These are phyloP conservation scores for Haplosporangium sp. DNA, from an alignment of 371 early-diverging fungal species.

Conservation along the genomic window DNA sequence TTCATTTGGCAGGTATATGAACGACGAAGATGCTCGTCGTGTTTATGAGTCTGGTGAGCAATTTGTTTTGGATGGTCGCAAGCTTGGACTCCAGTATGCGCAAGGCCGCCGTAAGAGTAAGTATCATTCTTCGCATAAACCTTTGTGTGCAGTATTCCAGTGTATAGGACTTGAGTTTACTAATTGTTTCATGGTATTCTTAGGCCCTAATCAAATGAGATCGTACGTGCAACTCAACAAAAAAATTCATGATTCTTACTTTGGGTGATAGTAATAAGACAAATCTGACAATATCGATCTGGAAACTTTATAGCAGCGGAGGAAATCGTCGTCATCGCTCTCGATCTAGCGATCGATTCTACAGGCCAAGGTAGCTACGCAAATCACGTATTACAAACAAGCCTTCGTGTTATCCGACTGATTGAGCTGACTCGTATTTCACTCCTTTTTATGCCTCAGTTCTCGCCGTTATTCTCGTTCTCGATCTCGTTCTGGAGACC, in stretches of 20 bases:
- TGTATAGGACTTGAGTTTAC: neutral
- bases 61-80: conserved; percentile 28
- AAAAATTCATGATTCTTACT: no score
- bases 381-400: neutral
- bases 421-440: neutral
- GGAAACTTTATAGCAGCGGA: conserved; percentile 5
- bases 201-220: conserved; percentile 4
- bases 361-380: conserved; percentile 23
- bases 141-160: no score
- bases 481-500: conserved; percentile 35
- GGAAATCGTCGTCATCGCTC: conserved; percentile 25
- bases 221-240: neutral
- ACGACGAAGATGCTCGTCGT: conserved; percentile 35
- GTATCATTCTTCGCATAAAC: neutral
- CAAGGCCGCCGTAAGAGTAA: conserved; percentile 44
- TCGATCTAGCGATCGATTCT: conserved; percentile 28
- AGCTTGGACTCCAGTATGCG: conserved; percentile 31
- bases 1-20: conserved; percentile 21
- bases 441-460: neutral
- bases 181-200: neutral
- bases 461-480: conserved; percentile 41
- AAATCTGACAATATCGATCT: neutral
- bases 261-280: no score
- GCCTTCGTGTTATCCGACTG: no score
- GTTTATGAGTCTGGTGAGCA: conserved; percentile 33